phyloP scores from a whole-genome alignment of 345 rosid species.

The Syzygium aromaticum region DNA sequence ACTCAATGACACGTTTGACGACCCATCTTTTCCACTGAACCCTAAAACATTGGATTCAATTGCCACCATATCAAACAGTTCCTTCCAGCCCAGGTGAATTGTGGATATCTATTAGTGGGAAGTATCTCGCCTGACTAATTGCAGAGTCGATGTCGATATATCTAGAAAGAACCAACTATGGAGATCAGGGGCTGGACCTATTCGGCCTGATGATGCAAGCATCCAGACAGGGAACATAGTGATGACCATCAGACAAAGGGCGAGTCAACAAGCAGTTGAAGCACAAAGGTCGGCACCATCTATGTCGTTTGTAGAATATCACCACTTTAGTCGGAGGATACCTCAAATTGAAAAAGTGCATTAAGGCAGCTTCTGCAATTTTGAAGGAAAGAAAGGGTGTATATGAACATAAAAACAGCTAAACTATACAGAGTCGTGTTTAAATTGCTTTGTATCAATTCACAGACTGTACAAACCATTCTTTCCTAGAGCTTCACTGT shows the following conservation, averaged over 20 bases:
- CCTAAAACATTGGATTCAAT: slow-evolving; percentile 40
- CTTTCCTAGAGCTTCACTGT: neutral
- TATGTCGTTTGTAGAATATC: neutral
- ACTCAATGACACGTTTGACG: slow-evolving; percentile 36
- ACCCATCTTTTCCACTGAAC: slow-evolving; percentile 22
- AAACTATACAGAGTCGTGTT: neutral
- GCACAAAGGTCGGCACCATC: neutral
- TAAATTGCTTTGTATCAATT: neutral
- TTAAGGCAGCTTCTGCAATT: neutral
- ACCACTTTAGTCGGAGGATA: neutral
- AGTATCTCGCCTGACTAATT: neutral
- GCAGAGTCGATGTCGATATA: neutral
- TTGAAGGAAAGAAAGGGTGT: neutral
- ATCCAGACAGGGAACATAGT: neutral
- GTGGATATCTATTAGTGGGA: neutral
- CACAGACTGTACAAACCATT: neutral
- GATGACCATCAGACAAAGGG: neutral
- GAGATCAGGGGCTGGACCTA: neutral
- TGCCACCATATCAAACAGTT: slow-evolving; percentile 51
- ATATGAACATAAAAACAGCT: neutral
- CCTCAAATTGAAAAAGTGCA: neutral
- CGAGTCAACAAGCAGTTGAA: neutral
- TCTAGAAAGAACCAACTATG: neutral
- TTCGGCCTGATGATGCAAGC: neutral
- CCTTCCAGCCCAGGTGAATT: slow-evolving; percentile 65